Evolutionary conservation across 345 rosid genomes (phyloP).

Genomic region (Viola odorata): DNA sequence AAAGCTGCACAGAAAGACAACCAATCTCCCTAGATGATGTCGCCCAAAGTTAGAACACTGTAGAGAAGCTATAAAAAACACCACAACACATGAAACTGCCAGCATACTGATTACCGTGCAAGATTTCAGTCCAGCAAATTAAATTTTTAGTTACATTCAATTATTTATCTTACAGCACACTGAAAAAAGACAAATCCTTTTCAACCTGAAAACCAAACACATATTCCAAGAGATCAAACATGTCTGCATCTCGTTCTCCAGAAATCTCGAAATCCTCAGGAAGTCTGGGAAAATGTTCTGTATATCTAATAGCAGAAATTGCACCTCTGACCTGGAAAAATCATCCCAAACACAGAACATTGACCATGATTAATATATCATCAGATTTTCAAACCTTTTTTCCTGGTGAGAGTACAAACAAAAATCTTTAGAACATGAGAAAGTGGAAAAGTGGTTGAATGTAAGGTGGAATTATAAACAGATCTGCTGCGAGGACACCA

Average conservation of each 20-base stretch:
- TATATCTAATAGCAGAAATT: slow-evolving; percentile 68
- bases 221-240: slow-evolving; percentile 88
- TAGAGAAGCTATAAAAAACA: too few relatives aligned
- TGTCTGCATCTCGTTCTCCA: slow-evolving; percentile 75
- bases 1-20: too few relatives aligned
- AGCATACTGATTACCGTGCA: too few relatives aligned
- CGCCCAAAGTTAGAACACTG: too few relatives aligned
- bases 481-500: not conserved
- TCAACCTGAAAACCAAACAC: slow-evolving; percentile 95
- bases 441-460: not conserved
- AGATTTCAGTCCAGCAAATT: too few relatives aligned
- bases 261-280: slow-evolving; percentile 60
- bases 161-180: too few relatives aligned
- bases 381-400: too few relatives aligned
- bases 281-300: slow-evolving; percentile 75
- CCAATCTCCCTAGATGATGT: too few relatives aligned
- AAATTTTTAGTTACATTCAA: too few relatives aligned
- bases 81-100: too few relatives aligned
- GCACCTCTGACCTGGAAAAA: slow-evolving; percentile 79
- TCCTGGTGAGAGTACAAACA: too few relatives aligned
- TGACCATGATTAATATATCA: not conserved
- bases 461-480: not conserved
- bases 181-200: too few relatives aligned
- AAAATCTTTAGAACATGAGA: not conserved
- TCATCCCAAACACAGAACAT: not conserved